phyloP scores from a whole-genome alignment of 108 stramenopile species.

The Stephanodiscus triporus region DNA sequence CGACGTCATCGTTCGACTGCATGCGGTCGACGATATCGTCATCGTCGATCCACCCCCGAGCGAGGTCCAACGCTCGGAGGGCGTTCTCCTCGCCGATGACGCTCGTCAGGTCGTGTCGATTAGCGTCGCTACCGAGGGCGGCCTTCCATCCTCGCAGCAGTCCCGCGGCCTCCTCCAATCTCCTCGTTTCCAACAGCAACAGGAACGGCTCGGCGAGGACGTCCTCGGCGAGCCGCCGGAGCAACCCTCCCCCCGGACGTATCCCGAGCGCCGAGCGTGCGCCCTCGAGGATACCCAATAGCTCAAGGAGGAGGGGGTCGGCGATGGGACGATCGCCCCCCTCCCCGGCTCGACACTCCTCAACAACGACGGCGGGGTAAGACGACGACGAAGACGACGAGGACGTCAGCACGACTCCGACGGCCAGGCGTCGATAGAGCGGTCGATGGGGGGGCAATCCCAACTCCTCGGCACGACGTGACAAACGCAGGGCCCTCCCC shows the following conservation, averaged over 20 bases:
- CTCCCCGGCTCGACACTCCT: too few relatives aligned
- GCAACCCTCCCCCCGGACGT: conserved; percentile 10
- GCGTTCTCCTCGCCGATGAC: conserved; percentile 35
- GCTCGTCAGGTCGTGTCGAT: conserved; percentile 15
- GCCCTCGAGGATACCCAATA: conserved; percentile 25
- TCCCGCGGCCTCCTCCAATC: conserved; percentile 29
- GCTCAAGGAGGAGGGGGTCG: conserved; percentile 14
- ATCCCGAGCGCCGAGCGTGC: conserved; percentile 30
- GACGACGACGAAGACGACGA: neutral
- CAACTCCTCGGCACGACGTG: conserved; percentile 48
- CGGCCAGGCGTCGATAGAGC: conserved; percentile 43
- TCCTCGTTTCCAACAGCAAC: conserved; percentile 26
- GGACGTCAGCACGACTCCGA: conserved; percentile 40
- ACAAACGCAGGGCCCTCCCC: conserved; percentile 35
- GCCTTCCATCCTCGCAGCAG: conserved; percentile 34
- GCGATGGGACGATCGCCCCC: neutral
- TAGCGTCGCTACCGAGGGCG: conserved; percentile 3
- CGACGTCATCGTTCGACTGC: conserved; percentile 13
- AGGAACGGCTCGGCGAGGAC: conserved; percentile 33
- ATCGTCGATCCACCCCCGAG: conserved; percentile 26
- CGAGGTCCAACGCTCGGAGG: conserved; percentile 35
- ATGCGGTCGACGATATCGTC: conserved; percentile 20
- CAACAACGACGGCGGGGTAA: conserved; percentile 7
- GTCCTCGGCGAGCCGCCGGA: conserved; percentile 23
- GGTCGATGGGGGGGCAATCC: conserved; percentile 45